Base-by-base conservation (phyloP, 225 moss, liverwort and hornwort species). In the Straminergon stramineum region DNA sequence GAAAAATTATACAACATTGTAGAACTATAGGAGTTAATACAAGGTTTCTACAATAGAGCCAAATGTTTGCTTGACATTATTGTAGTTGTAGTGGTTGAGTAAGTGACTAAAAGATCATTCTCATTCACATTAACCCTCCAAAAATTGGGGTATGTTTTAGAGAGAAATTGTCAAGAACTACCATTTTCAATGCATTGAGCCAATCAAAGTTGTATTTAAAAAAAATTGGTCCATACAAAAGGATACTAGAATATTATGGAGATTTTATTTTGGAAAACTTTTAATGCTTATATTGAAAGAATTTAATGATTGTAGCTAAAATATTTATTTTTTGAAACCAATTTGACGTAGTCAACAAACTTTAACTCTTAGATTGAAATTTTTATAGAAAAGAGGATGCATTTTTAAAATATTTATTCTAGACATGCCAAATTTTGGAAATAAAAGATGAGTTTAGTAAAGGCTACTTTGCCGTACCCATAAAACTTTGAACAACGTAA, bases 381-480 rank as follows among this genome's bases (percentile, higher is more conserved):
- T 41, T 43, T 71, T 43, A 16, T 0, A 20, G 1, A 67, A 3
- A 11, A 71, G 15, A 15, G 1, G 41, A 41, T 41, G 11, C 5
- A 71, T 26, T 41, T 41, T 15, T n/a, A 0, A 5, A 41, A 23
- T 27, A 9, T 26, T 41, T 41, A 41, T 71, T 71, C 5, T 5
- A 27, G 9, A 41, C 3, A 27, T 41, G 15, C 9, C 15, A 26
- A 26, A 41, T 41, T 24, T 71, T 41, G 9, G 24, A 41, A 70
- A 15, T n/a, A 69, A 70, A 70, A 70, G 14, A 39, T 0, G 39
- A 24, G 0, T 70, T 70, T 39, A 39, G 14, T 4, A 39, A 7
- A 24, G 5, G 24, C 7, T 39, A 39, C 13, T n/a, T 6, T 20
- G 0, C 18, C 13, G 51, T 75, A 0, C 12, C 2, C 1, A 12